Evolutionary conservation across 2,329 filamentous ascomycete species (phyloP), one percentile per base, ranked within the genome.

Genomic region (Arachnopeziza araneosa): DNA sequence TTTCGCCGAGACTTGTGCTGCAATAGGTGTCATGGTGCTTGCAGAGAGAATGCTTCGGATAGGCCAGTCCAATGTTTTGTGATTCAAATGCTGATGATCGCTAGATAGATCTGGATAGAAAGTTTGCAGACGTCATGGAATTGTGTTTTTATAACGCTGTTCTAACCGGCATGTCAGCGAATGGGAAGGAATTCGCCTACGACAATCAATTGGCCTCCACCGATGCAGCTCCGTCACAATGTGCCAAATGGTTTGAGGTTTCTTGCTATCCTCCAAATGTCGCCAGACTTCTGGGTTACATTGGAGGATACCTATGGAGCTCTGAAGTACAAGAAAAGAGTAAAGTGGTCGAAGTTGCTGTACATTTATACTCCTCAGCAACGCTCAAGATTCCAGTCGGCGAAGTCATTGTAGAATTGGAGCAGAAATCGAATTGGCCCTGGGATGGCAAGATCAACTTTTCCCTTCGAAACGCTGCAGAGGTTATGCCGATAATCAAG

Each of bases 191-290:
- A 1, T 87, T 87, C 69, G 84, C 82, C 0, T 87, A 87, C 62
- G 79, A 80, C 56, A 87, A 87, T 64, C 83, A 85, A 60, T 74
- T 87, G 0, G 80, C 79, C 0, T 83, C 81, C 36, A 82, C 78
- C 9, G 77, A 80, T 8, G 68, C 69, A 1, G 76, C 83, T 58
- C 74, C 75, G 21, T 83, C 78, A 22, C 73, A 75, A 59, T 75
- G 83, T 17, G 75, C 79, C 32, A 77, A 80, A 23, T 87, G 84
- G 83, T 86, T 85, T 57, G 79, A 79, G 55, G 80, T 78, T 48
- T 81, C 82, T 6, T 86, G 83, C 63, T 86, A 84, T 66, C 84
- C 84, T 2, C 84, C 83, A 0, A 86, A 86, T 64, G 73, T 87
- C 0, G 77, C 80, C 23, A 75, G 83, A 24, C 71, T 84, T 1